Conservation (phyloP, 129 eudicot species). For the Silybum marianum region DNA sequence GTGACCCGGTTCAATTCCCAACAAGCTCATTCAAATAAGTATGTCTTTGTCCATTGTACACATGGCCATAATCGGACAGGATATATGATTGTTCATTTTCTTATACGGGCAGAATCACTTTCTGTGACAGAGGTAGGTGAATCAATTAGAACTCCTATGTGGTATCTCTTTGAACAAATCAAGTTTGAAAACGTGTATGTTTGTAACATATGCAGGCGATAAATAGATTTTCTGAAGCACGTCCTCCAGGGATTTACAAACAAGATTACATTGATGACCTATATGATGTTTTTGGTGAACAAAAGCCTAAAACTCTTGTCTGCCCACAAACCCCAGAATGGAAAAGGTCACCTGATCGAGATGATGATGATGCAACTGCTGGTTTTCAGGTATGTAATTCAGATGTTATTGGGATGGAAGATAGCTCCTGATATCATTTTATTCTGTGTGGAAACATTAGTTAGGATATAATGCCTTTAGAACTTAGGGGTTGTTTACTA, state of each 20-base stretch:
- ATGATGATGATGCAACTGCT: slow-evolving; percentile 51
- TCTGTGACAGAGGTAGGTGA: slow-evolving; percentile 61
- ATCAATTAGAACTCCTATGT: background rate
- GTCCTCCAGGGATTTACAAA: slow-evolving; percentile 73
- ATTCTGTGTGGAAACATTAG: slow-evolving; percentile 1
- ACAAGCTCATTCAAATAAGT: slow-evolving; percentile 45
- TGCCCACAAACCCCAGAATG: slow-evolving; percentile 79
- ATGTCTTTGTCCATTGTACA: slow-evolving; percentile 62
- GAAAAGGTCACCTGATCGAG: slow-evolving; percentile 63
- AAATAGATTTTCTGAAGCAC: slow-evolving; percentile 53
- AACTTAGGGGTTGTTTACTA: background rate
- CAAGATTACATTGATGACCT: slow-evolving; percentile 58
- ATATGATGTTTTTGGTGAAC: slow-evolving; percentile 55
- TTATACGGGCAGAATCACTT: slow-evolving; percentile 44
- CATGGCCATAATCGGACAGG: slow-evolving; percentile 82
- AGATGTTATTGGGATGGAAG: background rate
- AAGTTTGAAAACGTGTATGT: slow-evolving; percentile 11
- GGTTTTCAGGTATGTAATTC: slow-evolving; percentile 41
- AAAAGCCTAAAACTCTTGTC: slow-evolving; percentile 42
- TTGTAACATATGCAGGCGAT: slow-evolving; percentile 51
- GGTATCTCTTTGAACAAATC: background rate
- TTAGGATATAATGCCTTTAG: background rate
- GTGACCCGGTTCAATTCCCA: slow-evolving; percentile 43
- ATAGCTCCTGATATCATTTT: background rate
- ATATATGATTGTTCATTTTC: slow-evolving; percentile 65